Base-by-base conservation (phyloP, 176 grass and related monocot species). In the Eremochloa ophiuroides region DNA sequence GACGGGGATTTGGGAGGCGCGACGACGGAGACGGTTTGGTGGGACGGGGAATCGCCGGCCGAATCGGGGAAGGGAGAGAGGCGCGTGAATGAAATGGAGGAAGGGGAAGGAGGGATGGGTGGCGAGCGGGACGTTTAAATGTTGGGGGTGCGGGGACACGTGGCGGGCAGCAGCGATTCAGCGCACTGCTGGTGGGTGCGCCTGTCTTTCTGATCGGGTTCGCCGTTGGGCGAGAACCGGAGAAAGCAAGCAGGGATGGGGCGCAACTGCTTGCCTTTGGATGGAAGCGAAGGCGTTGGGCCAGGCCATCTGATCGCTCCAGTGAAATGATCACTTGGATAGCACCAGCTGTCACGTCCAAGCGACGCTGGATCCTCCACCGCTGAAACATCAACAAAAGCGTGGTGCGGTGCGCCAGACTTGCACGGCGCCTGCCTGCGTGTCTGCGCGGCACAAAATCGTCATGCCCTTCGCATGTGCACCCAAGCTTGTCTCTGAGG, bases 51-150 rank as follows among this genome's bases (percentile, higher is more conserved):
- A 77, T 85, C 43, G 76, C 78, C 18, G 56, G 43, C 1, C 12
- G 69, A 71, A 47, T 71, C 40, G 23, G 68, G 13, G 38, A 15
- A 22, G 55, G 30, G 38, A 12, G 63, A 42, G 82, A 39, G 66
- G n/a, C 50, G 17, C 39, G 72, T 35, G 77, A 43, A 77, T 77
- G 74, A 43, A 76, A 35, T 65, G 59, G 46, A 59, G 35, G 68
- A 55, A 15, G 30, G 23, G 17, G 6, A n/a, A n/a, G 30, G 48
- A 67, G 44, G 58, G 16, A 80, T 38, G 62, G 63, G 30, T 60
- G 71, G 81, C 81, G 63, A 55, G 75, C 83, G 87, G 39, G 64
- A 88, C 87, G 40, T 89, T 89, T 82, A 66, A 89, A 82, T 37
- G 66, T 46, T 46, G 29, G 72, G 55, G 34, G 8, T 26, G 26